Conservation (phyloP, 2,329 filamentous ascomycete species). For the Colletotrichum orbiculare region DNA sequence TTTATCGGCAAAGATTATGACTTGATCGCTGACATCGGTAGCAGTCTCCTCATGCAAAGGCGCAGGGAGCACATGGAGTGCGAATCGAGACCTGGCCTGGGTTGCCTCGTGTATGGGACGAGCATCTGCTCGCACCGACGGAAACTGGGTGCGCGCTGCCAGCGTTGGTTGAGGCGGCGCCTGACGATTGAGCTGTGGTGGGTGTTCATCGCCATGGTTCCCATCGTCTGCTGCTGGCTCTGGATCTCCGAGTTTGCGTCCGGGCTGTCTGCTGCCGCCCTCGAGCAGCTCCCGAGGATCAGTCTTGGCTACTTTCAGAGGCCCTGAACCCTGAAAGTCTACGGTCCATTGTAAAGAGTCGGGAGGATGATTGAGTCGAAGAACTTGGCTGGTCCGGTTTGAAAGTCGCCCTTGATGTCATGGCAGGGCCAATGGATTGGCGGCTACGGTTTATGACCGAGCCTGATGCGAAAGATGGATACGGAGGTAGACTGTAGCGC, state of each 20-base stretch:
- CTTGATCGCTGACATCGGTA: background rate
- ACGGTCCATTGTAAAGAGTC: too few species aligned
- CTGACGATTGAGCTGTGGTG: constrained; percentile 62
- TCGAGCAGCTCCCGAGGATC: too few species aligned
- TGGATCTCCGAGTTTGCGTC: constrained; percentile 44
- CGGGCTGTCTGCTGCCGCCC: background rate
- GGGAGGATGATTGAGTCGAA: too few species aligned
- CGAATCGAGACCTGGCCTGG: constrained; percentile 65
- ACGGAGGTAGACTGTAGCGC: too few species aligned
- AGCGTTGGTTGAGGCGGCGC: constrained; percentile 55
- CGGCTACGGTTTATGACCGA: too few species aligned
- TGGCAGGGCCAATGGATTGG: too few species aligned
- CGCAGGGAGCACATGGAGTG: constrained; percentile 71
- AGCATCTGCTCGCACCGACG: constrained; percentile 57
- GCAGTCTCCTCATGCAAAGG: constrained; percentile 68
- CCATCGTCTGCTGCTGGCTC: constrained; percentile 52
- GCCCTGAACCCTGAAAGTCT: too few species aligned
- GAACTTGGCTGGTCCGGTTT: too few species aligned
- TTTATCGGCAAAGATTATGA: too few species aligned
- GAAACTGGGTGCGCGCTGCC: constrained; percentile 56
- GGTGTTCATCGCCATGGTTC: constrained; percentile 55
- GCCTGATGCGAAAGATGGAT: too few species aligned
- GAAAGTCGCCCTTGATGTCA: too few species aligned
- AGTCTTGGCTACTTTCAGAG: too few species aligned
- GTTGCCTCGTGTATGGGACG: constrained; percentile 66